Percentiles rank a stretch among this genome's conserved stretches.
These are phyloP conservation scores for Chiua virens DNA, from an alignment of 768 basidiomycete genomes.

Conservation along the genomic window DNA sequence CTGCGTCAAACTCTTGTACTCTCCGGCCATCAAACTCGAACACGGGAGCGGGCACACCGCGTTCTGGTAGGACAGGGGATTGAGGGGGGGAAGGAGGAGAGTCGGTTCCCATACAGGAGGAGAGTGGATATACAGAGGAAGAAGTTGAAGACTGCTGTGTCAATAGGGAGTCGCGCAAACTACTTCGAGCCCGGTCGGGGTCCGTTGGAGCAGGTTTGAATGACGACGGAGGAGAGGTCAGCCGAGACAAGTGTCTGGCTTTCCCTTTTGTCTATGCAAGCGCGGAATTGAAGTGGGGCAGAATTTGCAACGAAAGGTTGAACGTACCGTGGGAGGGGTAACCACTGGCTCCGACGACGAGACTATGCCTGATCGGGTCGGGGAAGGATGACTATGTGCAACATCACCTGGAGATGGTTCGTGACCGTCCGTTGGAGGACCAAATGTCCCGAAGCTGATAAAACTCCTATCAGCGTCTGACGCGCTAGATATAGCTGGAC, in stretches of 20 bases:
- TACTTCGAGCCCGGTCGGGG: constrained; percentile 48
- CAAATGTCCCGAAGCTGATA: constrained; percentile 24
- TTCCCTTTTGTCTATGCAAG: constrained; percentile 33
- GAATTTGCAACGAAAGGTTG: constrained; percentile 7
- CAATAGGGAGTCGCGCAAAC: constrained; percentile 51
- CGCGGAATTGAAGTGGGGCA: constrained; percentile 16
- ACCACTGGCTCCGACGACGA: constrained; percentile 12
- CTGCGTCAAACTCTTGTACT: constrained; percentile 55
- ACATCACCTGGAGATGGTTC: constrained; percentile 4
- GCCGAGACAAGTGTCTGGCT: constrained; percentile 35
- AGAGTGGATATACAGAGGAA: constrained; percentile 77
- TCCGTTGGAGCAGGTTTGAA: constrained; percentile 30
- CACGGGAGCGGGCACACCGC: constrained; percentile 45
- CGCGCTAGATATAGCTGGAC: constrained; percentile 8
- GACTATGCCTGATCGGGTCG: constrained; percentile 11
- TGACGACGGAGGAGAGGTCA: constrained; percentile 36
- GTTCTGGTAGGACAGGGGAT: constrained; percentile 47
- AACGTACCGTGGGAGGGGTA: constrained; percentile 23
- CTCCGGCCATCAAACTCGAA: constrained; percentile 50
- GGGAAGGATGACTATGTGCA: constrained; percentile 1
- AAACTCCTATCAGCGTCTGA: constrained; percentile 25
- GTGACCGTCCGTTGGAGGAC: constrained; percentile 18
- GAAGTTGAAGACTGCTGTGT: constrained; percentile 68
- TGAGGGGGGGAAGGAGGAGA: constrained; percentile 66
- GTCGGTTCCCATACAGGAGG: constrained; percentile 65